Base-by-base conservation (phyloP, 306 rosid genomes). In the Acmispon strigosus region DNA sequence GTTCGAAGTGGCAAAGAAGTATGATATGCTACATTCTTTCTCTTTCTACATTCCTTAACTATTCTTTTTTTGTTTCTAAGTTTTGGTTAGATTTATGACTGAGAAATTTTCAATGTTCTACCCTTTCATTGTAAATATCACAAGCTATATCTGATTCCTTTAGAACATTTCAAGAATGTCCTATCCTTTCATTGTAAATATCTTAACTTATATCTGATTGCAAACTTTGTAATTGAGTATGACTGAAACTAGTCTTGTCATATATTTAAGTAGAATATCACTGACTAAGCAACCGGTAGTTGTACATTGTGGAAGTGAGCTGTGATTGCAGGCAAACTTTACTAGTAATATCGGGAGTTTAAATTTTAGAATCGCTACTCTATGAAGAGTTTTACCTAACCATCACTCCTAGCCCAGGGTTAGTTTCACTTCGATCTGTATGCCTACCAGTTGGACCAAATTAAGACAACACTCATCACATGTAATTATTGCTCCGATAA, bases 1-100 rank as follows among this genome's bases (percentile, higher is more conserved):
- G 86, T 87, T 51, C 83, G 97, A 47, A 88, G 84, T 61, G 97
- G 97, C 75, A 93, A 93, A 83, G 98, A 93, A 75, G 98, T 90
- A 84, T 32, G 81, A 59, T 78, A 29, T 62, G 58, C 51, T 29
- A 20, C 50, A 15, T 64, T 55, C 16, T 37, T 53, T 53, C 12
- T 10, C 50, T 64, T 64, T 49, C 57, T 49, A 37, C 76, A 72
- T 48, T 60, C 70, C n/a, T 20, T 15, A 36, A 45, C n/a, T 73
- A 19, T 64, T 57, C 7, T 39, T 12, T 12, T 69, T 14, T 45
- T 7, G 37, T 64, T 14, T 8, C 27, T 43, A 52, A 15, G 8
- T 12, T 32, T 57, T 76, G 6, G 10, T 65, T 27, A 52, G 18
- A 65, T 49, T 62, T 64, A 27, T 34, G 53, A 19, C 32, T 62